Base-by-base conservation (phyloP, 2,329 filamentous ascomycete species). In the Conoideocrella luteorostrata region DNA sequence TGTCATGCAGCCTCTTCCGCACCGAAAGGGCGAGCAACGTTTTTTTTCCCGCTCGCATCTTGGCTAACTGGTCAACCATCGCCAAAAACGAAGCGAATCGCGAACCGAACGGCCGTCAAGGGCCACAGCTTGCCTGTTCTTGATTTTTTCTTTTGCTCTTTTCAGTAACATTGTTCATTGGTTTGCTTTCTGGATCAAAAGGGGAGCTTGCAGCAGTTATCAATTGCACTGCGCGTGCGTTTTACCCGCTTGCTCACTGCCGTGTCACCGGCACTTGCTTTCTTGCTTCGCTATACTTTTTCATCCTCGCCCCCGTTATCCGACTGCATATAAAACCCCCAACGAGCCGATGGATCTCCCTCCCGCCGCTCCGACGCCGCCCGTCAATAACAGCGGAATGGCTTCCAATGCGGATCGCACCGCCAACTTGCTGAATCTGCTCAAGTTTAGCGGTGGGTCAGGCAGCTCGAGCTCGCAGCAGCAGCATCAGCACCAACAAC, bases 401-500 rank as follows among this genome's bases (percentile, higher is more conserved):
- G 60, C 60, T 4, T 61, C 63, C 41, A 62, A 61, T 44, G 57
- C 59, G 32, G 72, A 76, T 41, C 73, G 75, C 53, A 77, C 73
- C 33, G 66, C 71, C 45, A 77, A 74, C 51, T 58, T 82, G 53
- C 64, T 82, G 56, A 80, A 77, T 52, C 66, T 82, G 44, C 71
- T 82, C 59, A 82, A 82, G 67, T 80, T 79, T 54, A 78, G 71
- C 50, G 66, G 68, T 36, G 62, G 63, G 39, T 51, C 58, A 24
- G 47, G 50, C 36, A 56, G 52, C 43, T 53, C 52, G 43, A 56
- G 58, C 37, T 47, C 55, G 15, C 66, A 65, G 48, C 50, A 61
- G 33, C 50, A 45, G 40, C 55, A 53, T 44, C 54, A 50, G 33
- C 56, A 54, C 41, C 50, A 51, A 45, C 54, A 50, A 30, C 46